Base-by-base conservation (phyloP, 2,329 filamentous ascomycete genomes). In the Sporothrix mexicana region DNA sequence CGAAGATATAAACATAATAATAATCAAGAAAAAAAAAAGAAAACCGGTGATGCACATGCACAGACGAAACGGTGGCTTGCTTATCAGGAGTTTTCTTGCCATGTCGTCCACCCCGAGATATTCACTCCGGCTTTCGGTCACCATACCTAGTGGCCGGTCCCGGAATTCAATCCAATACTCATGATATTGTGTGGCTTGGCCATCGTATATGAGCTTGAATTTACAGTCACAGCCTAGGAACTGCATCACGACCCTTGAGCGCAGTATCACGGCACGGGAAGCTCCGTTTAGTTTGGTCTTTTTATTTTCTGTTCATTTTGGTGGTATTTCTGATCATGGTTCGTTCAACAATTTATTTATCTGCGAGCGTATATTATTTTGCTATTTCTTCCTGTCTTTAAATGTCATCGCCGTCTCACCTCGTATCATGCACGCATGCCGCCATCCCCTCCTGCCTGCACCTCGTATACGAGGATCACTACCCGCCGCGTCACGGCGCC, bases 391-490 rank as follows among this genome's bases (percentile, higher is more conserved):
- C 13, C 9, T 49, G 13, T n/a, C 8, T 41, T 47, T 47, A n/a
- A n/a, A n/a, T n/a, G 17, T 55, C 30, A 7, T 36, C 30, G 30
- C 66, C n/a, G n/a, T 47, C 25, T 23, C 66, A 53, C 17, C 47
- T 68, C 66, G 66, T 68, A 68, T 68, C 66, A 53, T 68, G 66
- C 66, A 55, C 25, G 66, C 66, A 23, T 53, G 15, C 43, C 47
- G 53, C 66, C 47, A 66, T 20, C 41, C 30, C 41, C 41, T 64
- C 61, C 15, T 25, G 36, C 3, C 62, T 49, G 59, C 59, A 64
- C 20, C 62, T 68, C 66, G 66, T 53, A 68, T 68, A 41, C 66
- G 66, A 68, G 47, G 66, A 68, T 51, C 45, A 66, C 43, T 64
- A 8, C 43, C 43, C 43, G 41, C 23, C 23, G 23, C 62, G 45